Conservation (phyloP, 495 filamentous ascomycete genomes). For the Glarea lozoyensis region DNA sequence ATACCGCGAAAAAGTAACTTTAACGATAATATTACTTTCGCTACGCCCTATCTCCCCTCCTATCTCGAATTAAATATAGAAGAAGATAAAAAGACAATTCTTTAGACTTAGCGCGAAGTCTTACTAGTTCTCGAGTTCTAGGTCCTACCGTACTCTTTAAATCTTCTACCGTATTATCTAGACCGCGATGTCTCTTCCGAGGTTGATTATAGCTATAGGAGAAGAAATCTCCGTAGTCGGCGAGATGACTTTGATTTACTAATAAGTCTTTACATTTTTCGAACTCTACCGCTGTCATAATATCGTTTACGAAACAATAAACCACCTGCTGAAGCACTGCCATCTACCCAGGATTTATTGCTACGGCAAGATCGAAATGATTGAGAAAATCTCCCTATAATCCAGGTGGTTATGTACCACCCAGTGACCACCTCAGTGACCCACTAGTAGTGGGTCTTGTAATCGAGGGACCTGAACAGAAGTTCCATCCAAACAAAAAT, state of each 20-base stretch:
- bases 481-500: too few relatives aligned
- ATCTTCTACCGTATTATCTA: slow-evolving; percentile 12
- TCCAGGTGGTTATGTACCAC: too few relatives aligned
- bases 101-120: slow-evolving; percentile 10
- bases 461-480: too few relatives aligned
- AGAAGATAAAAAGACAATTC: slow-evolving; percentile 1
- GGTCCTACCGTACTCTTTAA: slow-evolving; percentile 4
- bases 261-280: slow-evolving; percentile 16
- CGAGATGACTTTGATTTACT: slow-evolving; percentile 18
- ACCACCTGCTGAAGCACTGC: slow-evolving; percentile 17
- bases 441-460: too few relatives aligned
- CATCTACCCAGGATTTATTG: too few relatives aligned
- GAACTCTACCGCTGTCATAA: slow-evolving; percentile 15
- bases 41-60: slow-evolving; percentile 8
- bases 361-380: too few relatives aligned
- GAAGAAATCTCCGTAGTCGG: slow-evolving; percentile 16
- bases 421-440: too few relatives aligned
- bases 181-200: slow-evolving; percentile 16
- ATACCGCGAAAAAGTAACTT: background rate
- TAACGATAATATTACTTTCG: slow-evolving; percentile 1
- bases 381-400: too few relatives aligned
- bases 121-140: slow-evolving; percentile 7
- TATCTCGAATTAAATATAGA: slow-evolving; percentile 6
- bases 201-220: slow-evolving; percentile 11
- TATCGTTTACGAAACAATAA: slow-evolving; percentile 18